Conservation (phyloP, 2,329 filamentous ascomycete genomes). For the Didymella sp. region DNA sequence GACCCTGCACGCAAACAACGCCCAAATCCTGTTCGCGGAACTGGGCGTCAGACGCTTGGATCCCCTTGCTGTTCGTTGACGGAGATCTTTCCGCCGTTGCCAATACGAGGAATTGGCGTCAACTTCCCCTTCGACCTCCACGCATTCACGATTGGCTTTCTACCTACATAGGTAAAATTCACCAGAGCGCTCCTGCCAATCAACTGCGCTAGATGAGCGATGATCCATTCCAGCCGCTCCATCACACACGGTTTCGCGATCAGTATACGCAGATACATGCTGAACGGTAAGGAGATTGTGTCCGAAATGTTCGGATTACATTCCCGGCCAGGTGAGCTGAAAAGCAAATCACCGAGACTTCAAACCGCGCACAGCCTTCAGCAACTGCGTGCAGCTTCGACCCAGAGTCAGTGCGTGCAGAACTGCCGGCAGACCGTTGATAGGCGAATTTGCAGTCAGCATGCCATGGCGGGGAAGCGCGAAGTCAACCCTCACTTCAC, state of each 20-base stretch:
- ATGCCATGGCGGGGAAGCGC: slow-evolving; percentile 14
- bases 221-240: neutral
- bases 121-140: slow-evolving; percentile 2
- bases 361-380: neutral
- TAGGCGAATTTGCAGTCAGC: slow-evolving; percentile 3
- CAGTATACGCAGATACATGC: neutral
- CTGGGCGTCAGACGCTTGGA: slow-evolving; percentile 1
- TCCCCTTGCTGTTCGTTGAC: slow-evolving; percentile 16
- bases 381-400: slow-evolving; percentile 5
- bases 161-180: too few relatives aligned
- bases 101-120: slow-evolving; percentile 4
- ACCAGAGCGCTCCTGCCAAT: neutral
- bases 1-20: slow-evolving; percentile 9
- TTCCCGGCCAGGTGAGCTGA: slow-evolving; percentile 1
- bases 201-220: neutral
- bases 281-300: neutral
- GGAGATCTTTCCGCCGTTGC: slow-evolving; percentile 6
- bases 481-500: slow-evolving; percentile 3
- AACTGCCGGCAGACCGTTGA: slow-evolving; percentile 2
- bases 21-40: slow-evolving; percentile 6
- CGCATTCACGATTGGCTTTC: neutral
- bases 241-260: neutral
- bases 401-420: neutral
- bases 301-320: neutral
- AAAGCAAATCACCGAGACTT: neutral